phyloP scores from a whole-genome alignment of 2,329 filamentous ascomycete species.

The Fusarium sp. region DNA sequence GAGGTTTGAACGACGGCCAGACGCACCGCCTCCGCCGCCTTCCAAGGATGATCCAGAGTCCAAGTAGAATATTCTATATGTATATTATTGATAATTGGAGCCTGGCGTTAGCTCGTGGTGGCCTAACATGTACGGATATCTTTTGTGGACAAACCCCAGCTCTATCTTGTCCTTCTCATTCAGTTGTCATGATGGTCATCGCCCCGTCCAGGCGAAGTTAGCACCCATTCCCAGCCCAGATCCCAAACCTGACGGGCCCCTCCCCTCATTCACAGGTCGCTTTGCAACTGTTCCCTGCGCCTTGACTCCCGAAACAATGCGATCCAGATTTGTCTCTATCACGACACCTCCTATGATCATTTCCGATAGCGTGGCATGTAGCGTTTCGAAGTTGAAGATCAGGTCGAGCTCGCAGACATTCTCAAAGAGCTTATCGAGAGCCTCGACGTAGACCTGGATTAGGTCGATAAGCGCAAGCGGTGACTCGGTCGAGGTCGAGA shows the following conservation, averaged over 20 bases:
- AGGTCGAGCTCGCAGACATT: constrained; percentile 98
- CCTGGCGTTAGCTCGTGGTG: constrained; percentile 48
- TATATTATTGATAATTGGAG: constrained; percentile 49
- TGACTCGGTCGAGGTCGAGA: constrained; percentile 95
- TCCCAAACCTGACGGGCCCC: constrained; percentile 60
- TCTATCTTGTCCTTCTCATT: constrained; percentile 22
- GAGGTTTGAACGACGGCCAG: constrained; percentile 59
- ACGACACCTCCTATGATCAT: constrained; percentile 98
- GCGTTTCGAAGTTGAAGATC: constrained; percentile 98
- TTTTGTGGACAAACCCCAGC: constrained; percentile 37
- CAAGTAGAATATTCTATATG: constrained; percentile 46
- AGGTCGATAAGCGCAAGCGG: constrained; percentile 95
- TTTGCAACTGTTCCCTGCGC: constrained; percentile 85
- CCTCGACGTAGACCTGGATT: constrained; percentile 98
- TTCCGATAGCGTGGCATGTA: constrained; percentile 91
- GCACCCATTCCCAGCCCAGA: constrained; percentile 70
- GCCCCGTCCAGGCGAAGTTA: constrained; percentile 70
- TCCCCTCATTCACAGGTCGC: constrained; percentile 81
- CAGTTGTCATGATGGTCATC: constrained; percentile 47
- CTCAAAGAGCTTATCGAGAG: constrained; percentile 94
- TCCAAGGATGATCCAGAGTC: constrained; percentile 47
- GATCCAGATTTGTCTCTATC: constrained; percentile 90
- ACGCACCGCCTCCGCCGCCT: constrained; percentile 54
- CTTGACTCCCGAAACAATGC: constrained; percentile 88
- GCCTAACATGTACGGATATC: constrained; percentile 46